Evolutionary conservation across 2,329 filamentous ascomycete genomes (phyloP).

Genomic region (Cladosporium sp.): DNA sequence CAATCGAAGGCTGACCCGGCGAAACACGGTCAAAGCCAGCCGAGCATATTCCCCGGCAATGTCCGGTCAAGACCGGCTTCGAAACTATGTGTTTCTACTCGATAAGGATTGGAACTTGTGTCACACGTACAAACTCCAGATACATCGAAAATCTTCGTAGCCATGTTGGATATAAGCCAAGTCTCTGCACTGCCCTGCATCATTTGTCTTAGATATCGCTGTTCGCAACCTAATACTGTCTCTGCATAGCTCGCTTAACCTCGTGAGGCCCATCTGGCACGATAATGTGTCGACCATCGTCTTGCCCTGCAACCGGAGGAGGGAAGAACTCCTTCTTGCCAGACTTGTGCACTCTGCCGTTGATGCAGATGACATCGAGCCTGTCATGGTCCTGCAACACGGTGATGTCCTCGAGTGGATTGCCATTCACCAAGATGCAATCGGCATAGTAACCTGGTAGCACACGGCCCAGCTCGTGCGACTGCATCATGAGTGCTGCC

Average conservation of each 20-base stretch:
- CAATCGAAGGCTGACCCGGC: no score
- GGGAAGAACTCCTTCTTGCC: conserved; percentile 19
- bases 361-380: conserved; percentile 46
- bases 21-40: no score
- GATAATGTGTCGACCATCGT: conserved; percentile 7
- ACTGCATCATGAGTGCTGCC: conserved; percentile 45
- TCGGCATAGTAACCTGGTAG: conserved; percentile 46
- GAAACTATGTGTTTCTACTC: no score
- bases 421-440: conserved; percentile 45
- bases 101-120: no score
- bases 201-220: no score
- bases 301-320: conserved; percentile 8
- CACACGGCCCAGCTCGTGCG: conserved; percentile 47
- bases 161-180: no score
- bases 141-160: no score
- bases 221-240: conserved; percentile 12
- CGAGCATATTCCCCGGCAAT: no score
- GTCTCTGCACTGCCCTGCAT: no score
- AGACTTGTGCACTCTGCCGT: conserved; percentile 44
- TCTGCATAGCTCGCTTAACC: conserved; percentile 11
- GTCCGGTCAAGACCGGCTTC: no score
- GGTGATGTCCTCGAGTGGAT: conserved; percentile 49
- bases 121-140: no score
- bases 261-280: conserved; percentile 11
- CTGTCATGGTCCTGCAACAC: conserved; percentile 44